Base-by-base conservation (phyloP, 2,329 filamentous ascomycete species). In the Sporothrix pseudoabietina region DNA sequence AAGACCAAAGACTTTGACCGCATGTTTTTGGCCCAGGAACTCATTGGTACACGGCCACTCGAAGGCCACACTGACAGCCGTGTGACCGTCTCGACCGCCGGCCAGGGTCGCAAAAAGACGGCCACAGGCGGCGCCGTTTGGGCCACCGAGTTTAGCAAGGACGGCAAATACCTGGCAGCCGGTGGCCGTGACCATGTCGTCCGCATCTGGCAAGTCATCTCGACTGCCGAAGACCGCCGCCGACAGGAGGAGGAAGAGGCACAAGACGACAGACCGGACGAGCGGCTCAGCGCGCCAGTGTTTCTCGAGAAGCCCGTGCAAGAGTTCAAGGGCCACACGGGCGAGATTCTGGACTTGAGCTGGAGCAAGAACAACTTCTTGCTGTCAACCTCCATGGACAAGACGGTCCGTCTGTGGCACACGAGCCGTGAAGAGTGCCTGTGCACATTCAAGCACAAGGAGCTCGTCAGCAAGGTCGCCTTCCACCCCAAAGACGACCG, bases 331-430 rank as follows among this genome's bases (percentile, higher is more conserved):
- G 94, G 94, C 4, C 96, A 99, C 79, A 91, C 89, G 0, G 91
- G 92, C 19, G 94, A 97, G 77, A 90, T 99, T 6, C 83, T 99
- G 76, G 95, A 97, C 79, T 81, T 99, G 74, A 97, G 93, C 80
- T 99, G 96, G 96, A 98, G 95, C 84, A 99, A 98, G 86, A 99
- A 99, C 82, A 97, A 97, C 80, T 99, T 99, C 77, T 82, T 99
- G 39, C 85, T 99, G 19, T 98, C 95, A 3, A 97, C 94, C 0
- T 97, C 94, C 0, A 98, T 98, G 94, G 96, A 99, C 80, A 98
- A 98, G 84, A 97, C 94, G 0, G 96, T 99, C 14, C 89, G 94
- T 16, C 82, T 99, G 66, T 99, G 96, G 95, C 96, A 99, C 81
- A 87, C 96, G 75, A 95, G 89, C 79, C 87, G 95, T 71, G 82